These are phyloP conservation scores for Isatis tinctoria DNA, from an alignment of 345 rosid species.

Conservation along the genomic window DNA sequence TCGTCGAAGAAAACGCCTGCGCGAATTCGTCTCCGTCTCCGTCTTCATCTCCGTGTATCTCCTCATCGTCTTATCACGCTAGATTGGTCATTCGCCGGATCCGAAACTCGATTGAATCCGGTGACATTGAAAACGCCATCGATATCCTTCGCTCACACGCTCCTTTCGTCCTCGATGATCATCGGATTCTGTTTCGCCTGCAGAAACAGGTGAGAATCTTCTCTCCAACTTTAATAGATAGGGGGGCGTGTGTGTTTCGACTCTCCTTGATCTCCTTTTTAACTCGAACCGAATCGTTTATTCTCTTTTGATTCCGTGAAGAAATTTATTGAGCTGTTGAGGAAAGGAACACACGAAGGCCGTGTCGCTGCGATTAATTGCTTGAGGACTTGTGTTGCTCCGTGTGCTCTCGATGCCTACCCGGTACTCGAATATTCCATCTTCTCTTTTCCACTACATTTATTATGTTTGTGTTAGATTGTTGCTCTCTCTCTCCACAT, in stretches of 20 bases:
- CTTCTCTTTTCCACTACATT: neutral
- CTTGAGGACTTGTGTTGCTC: slow-evolving; percentile 81
- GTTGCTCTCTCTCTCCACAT: slow-evolving; percentile 7
- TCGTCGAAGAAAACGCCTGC: slow-evolving; percentile 41
- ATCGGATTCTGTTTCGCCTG: slow-evolving; percentile 69
- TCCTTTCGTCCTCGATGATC: slow-evolving; percentile 75
- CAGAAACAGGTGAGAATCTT: slow-evolving; percentile 68
- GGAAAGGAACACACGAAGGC: slow-evolving; percentile 67
- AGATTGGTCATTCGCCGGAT: slow-evolving; percentile 75
- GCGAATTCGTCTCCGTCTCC: slow-evolving; percentile 36
- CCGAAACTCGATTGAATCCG: slow-evolving; percentile 65
- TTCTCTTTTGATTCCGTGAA: slow-evolving; percentile 19
- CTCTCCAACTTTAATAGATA: neutral
- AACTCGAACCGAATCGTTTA: neutral
- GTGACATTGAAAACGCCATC: slow-evolving; percentile 66
- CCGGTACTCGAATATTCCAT: slow-evolving; percentile 45
- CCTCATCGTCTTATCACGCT: slow-evolving; percentile 65
- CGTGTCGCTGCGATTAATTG: slow-evolving; percentile 65
- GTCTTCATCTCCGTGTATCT: slow-evolving; percentile 45
- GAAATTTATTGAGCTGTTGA: slow-evolving; percentile 91
- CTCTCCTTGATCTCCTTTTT: no score
- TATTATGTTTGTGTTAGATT: neutral
- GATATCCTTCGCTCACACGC: slow-evolving; percentile 64
- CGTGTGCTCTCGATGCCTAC: slow-evolving; percentile 96
- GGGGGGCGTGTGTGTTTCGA: no score